Percentiles rank a stretch among this genome's conserved stretches.
Evolutionary conservation across 2,329 filamentous ascomycete species (phyloP).

Genomic region (Arthrobotrys megalospora): DNA sequence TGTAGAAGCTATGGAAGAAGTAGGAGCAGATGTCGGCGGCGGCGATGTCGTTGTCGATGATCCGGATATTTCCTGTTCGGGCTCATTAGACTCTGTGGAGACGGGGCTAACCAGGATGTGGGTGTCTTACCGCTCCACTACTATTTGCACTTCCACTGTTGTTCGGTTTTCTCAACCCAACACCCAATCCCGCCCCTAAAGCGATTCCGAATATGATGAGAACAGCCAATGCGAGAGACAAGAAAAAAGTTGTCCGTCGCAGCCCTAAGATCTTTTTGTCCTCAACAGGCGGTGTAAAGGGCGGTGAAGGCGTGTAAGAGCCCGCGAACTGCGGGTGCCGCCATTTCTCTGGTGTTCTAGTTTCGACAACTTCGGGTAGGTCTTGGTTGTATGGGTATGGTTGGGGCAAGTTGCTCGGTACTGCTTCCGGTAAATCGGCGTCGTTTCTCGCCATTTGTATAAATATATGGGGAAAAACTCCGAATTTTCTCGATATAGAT

Average conservation of each 20-base stretch:
- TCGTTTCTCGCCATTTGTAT: constrained; percentile 19
- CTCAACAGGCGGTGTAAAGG: constrained; percentile 26
- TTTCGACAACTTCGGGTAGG: constrained; percentile 28
- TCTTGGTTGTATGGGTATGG: constrained; percentile 27
- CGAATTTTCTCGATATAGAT: too few species aligned
- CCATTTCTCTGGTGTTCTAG: constrained; percentile 19
- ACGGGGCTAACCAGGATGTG: neutral
- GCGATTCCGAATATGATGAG: constrained; percentile 44
- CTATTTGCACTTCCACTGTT: neutral
- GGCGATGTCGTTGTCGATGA: constrained; percentile 4
- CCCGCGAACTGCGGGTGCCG: constrained; percentile 34
- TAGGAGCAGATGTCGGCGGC: neutral
- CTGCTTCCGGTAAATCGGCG: constrained; percentile 33
- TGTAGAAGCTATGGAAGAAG: constrained; percentile 5
- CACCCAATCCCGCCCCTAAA: constrained; percentile 40
- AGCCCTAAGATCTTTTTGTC: constrained; percentile 35
- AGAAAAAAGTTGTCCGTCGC: constrained; percentile 34
- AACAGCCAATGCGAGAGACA: constrained; percentile 39
- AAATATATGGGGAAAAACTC: neutral
- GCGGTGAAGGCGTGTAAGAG: constrained; percentile 43
- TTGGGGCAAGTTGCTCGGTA: constrained; percentile 39
- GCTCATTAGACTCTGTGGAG: neutral
- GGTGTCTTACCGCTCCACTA: constrained; percentile 16
- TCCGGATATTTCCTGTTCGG: constrained; percentile 15
- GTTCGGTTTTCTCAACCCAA: constrained; percentile 26